Evolutionary conservation across 2,329 filamentous ascomycete species (phyloP).

Genomic region (Tolypocladium inflatum): DNA sequence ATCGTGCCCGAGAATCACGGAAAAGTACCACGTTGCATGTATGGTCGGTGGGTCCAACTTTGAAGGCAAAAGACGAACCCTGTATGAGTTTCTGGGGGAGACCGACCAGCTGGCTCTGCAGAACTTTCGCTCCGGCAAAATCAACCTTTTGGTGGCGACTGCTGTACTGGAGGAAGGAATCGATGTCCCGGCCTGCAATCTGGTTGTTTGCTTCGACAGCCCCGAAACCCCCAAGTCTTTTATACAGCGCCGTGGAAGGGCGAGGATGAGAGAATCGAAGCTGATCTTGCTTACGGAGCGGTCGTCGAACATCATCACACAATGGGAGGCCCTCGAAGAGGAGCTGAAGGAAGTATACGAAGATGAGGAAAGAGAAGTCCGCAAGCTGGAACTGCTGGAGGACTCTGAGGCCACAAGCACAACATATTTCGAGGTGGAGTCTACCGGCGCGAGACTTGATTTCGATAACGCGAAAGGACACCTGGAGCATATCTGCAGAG

Average conservation of each 20-base stretch:
- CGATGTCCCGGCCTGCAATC: slow-evolving; percentile 54
- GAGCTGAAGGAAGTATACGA: slow-evolving; percentile 65
- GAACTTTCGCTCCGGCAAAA: slow-evolving; percentile 41
- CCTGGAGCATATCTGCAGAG: slow-evolving; percentile 71
- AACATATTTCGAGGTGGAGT: slow-evolving; percentile 23
- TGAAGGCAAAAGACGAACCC: slow-evolving; percentile 23
- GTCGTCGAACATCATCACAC: slow-evolving; percentile 16
- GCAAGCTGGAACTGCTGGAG: slow-evolving; percentile 38
- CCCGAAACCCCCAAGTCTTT: slow-evolving; percentile 44
- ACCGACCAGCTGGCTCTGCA: slow-evolving; percentile 25
- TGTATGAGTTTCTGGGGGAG: slow-evolving; percentile 26
- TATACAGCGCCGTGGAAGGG: slow-evolving; percentile 47
- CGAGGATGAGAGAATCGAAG: slow-evolving; percentile 38
- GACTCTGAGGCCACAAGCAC: slow-evolving; percentile 18
- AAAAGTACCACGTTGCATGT: slow-evolving; percentile 38
- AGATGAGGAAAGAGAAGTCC: slow-evolving; percentile 46
- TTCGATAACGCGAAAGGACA: slow-evolving; percentile 67
- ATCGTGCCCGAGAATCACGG: slow-evolving; percentile 35
- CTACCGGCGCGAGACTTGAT: slow-evolving; percentile 55
- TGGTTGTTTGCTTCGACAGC: slow-evolving; percentile 48
- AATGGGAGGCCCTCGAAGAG: slow-evolving; percentile 61
- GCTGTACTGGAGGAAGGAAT: slow-evolving; percentile 60
- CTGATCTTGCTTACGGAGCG: slow-evolving; percentile 36
- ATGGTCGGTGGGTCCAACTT: slow-evolving; percentile 45
- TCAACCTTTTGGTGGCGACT: slow-evolving; percentile 52